Evolutionary conservation across 2,329 filamentous ascomycete genomes (phyloP).

Genomic region (Xylariaceae sp.): DNA sequence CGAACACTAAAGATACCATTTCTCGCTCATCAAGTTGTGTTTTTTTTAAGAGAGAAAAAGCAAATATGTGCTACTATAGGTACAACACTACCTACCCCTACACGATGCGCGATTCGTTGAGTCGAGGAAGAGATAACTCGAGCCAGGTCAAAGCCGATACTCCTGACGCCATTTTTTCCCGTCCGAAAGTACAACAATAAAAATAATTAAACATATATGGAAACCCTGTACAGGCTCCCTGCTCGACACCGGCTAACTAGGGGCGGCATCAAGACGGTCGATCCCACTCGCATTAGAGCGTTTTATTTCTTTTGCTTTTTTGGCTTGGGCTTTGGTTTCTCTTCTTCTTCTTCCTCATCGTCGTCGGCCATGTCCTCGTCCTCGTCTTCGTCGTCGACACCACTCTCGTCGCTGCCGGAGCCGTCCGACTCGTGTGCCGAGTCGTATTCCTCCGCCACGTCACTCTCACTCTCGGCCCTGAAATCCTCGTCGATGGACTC

Average conservation of each 20-base stretch:
- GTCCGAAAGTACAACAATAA: neutral
- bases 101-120: too few species aligned
- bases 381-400: conserved; percentile 48
- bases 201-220: neutral
- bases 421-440: conserved; percentile 84
- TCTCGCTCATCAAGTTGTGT: too few species aligned
- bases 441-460: conserved; percentile 95
- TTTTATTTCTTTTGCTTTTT: conserved; percentile 26
- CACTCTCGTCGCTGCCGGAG: conserved; percentile 63
- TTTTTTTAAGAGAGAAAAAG: too few species aligned
- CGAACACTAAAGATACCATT: too few species aligned
- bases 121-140: too few species aligned
- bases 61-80: too few species aligned
- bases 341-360: conserved; percentile 39
- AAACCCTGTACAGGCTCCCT: neutral
- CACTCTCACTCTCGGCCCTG: conserved; percentile 83
- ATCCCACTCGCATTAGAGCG: neutral
- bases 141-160: too few species aligned
- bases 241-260: neutral
- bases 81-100: too few species aligned
- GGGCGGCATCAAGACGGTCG: neutral
- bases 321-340: conserved; percentile 43
- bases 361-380: conserved; percentile 33
- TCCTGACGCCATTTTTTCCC: neutral
- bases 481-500: conserved; percentile 97